Percentiles rank a stretch among this genome's conserved stretches.
Evolutionary conservation across 192 early-diverging fungal genomes (phyloP).

Genomic region (Phycomyces nitens): DNA sequence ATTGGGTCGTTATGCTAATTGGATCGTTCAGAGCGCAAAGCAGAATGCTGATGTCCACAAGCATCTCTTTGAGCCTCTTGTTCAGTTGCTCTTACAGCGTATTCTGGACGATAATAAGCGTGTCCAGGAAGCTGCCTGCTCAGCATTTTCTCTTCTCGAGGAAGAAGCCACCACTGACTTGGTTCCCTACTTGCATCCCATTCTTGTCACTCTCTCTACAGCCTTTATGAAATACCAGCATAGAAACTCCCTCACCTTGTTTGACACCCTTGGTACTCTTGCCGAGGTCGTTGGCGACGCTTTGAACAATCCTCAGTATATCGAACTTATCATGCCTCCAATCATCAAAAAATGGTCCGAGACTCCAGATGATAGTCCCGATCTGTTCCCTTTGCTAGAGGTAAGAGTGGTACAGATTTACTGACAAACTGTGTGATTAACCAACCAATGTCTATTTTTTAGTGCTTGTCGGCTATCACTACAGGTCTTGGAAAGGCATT

Average conservation of each 20-base stretch:
- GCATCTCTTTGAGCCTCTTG: conserved; percentile 81
- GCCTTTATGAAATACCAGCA: conserved; percentile 93
- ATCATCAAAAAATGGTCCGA: conserved; percentile 83
- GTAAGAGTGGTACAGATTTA: conserved; percentile 25
- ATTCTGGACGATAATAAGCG: conserved; percentile 96
- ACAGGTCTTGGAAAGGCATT: conserved; percentile 86
- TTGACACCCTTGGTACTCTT: conserved; percentile 97
- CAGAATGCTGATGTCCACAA: conserved; percentile 34
- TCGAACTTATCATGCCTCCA: conserved; percentile 83
- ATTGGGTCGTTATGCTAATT: conserved; percentile 73
- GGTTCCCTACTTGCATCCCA: conserved; percentile 84
- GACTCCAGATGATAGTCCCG: conserved; percentile 79
- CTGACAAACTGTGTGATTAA: background rate
- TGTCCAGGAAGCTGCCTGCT: conserved; percentile 97
- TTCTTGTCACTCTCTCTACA: conserved; percentile 74
- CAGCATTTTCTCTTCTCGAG: conserved; percentile 93
- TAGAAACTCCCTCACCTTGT: conserved; percentile 93
- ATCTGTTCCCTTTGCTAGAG: conserved; percentile 94
- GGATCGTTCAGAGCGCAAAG: conserved; percentile 18
- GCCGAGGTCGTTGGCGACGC: conserved; percentile 86
- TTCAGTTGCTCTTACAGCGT: conserved; percentile 70
- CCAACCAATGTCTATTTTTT: background rate
- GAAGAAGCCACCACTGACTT: conserved; percentile 83
- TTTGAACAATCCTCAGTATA: conserved; percentile 77
- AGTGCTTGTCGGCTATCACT: conserved; percentile 49